Conservation (phyloP, 2,329 filamentous ascomycete genomes). For the Hypoxylon sp. region DNA sequence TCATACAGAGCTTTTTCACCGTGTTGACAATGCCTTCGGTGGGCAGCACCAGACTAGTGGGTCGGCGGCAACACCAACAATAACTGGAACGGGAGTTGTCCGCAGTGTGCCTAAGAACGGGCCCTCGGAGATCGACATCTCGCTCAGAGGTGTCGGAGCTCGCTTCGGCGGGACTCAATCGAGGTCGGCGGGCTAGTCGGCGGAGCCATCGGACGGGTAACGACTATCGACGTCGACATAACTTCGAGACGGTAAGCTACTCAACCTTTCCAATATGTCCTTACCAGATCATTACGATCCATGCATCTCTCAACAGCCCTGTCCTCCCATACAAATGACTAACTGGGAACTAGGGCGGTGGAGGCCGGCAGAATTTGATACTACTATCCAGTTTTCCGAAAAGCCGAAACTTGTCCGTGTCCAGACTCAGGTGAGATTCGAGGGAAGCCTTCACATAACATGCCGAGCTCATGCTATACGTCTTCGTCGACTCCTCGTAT, state of each 20-base stretch:
- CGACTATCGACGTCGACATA: background rate
- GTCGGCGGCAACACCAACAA: background rate
- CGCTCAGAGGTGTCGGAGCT: constrained; percentile 11
- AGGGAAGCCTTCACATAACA: background rate
- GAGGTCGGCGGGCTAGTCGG: background rate
- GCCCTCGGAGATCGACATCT: background rate
- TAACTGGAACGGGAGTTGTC: background rate
- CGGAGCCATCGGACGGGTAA: background rate
- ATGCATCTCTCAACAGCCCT: background rate
- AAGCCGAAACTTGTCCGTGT: background rate
- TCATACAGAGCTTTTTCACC: constrained; percentile 2
- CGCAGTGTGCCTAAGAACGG: background rate
- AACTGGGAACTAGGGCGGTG: background rate
- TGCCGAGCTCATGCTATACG: background rate
- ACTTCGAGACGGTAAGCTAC: background rate
- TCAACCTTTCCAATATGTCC: background rate
- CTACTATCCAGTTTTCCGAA: background rate
- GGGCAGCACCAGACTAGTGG: background rate
- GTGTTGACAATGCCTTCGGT: constrained; percentile 9
- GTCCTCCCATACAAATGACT: background rate
- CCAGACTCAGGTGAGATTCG: constrained; percentile 4
- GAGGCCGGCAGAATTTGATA: background rate
- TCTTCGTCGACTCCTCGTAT: background rate
- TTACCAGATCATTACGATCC: no score
- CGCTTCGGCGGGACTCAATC: background rate